phyloP scores from a whole-genome alignment of 495 filamentous ascomycete genomes.

The Aspergillus olivimuriae region DNA sequence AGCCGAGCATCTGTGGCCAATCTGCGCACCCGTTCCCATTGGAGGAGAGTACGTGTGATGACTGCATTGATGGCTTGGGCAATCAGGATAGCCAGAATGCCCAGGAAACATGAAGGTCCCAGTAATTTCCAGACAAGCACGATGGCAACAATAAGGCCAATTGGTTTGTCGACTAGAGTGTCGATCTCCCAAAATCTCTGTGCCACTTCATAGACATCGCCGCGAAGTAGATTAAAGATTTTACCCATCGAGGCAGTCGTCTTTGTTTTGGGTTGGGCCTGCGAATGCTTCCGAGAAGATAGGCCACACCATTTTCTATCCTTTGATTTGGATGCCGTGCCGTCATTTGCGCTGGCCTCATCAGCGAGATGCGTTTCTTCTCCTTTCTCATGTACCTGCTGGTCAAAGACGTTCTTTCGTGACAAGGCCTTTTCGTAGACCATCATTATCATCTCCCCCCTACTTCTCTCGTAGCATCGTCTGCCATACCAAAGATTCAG shows the following conservation, averaged over 20 bases:
- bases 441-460: conserved; percentile 84
- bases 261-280: conserved; percentile 26
- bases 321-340: conserved; percentile 6
- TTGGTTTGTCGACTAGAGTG: conserved; percentile 57
- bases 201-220: conserved; percentile 76
- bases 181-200: conserved; percentile 80
- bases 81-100: conserved; percentile 55
- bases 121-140: conserved; percentile 67
- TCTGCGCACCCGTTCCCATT: conserved; percentile 58
- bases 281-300: conserved; percentile 10
- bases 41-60: conserved; percentile 53
- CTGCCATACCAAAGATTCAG: conserved; percentile 69
- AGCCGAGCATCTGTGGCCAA: conserved; percentile 63
- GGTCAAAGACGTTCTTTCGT: conserved; percentile 60
- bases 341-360: background rate
- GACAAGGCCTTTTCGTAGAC: conserved; percentile 78
- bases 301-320: conserved; percentile 11
- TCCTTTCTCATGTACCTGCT: conserved; percentile 16
- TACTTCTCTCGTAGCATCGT: conserved; percentile 68
- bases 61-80: conserved; percentile 59
- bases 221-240: conserved; percentile 73
- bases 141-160: conserved; percentile 61
- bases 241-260: conserved; percentile 73
- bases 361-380: conserved; percentile 3
- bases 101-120: conserved; percentile 71